Evolutionary conservation across 352 stramenopile genomes (phyloP), one percentile per base, ranked within the genome.

Genomic region (Blastocystis sp.): DNA sequence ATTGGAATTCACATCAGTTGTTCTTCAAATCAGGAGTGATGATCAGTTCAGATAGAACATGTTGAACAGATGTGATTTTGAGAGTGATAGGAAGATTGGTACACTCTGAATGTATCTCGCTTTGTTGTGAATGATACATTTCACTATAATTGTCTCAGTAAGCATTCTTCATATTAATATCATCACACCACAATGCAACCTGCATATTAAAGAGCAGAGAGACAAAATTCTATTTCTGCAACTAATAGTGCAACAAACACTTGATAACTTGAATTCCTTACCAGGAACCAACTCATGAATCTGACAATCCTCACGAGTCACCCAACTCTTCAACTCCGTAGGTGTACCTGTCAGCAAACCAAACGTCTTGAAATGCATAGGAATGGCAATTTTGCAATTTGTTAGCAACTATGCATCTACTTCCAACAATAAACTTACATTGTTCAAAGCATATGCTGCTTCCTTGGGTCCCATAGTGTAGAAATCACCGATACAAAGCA

Each of bases 341-440:
- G 78, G n/a, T 15, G 78, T 89, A 33, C 78, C 78, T 30, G 78
- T 89, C n/a, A 89, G 56, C 33, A 42, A 9, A 56, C 54, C 54
- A 40, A 89, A 89, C 33, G 78, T 78, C 57, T 89, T 89, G 66
- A 58, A 89, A 51, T 89, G 78, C 78, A 89, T 89, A 17, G 78
- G 78, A 78, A 89, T 53, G 0, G 48, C 78, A 1, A 37, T 76
- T 27, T 76, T 79, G 22, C 68, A 40, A 22, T 78, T 19, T 11
- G 51, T 37, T 27, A 89, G 27, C 15, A 89, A 24, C 78, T 89
- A 89, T 30, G 13, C 22, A 80, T 73, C 2, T 64, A 24, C 15
- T 4, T 17, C 0, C 17, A 35, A 69, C n/a, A 2, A 22, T 35
- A 30, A 0, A 13, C n/a, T 1, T 58, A 89, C 78, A 48, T 89